phyloP scores from a whole-genome alignment of 176 grass and related monocot species.

The Carex kokanica region DNA sequence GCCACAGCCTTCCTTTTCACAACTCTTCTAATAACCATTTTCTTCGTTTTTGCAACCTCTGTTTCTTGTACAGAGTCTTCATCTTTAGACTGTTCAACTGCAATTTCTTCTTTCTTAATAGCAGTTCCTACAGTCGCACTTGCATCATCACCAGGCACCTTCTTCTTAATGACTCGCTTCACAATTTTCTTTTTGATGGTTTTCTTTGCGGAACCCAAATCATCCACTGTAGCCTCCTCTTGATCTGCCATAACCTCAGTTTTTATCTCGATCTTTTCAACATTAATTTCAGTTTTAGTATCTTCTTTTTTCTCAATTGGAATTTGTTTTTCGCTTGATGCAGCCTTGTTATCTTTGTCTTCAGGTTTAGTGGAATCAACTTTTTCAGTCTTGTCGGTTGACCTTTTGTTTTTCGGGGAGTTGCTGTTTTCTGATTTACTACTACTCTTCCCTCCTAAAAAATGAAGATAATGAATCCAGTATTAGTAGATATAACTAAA shows the following conservation, averaged over 20 bases:
- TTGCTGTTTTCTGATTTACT: constrained; percentile 23
- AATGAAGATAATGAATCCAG: neutral
- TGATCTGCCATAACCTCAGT: constrained; percentile 34
- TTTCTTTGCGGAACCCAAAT: constrained; percentile 45
- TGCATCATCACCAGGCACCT: constrained; percentile 48
- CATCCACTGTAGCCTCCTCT: constrained; percentile 37
- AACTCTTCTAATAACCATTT: constrained; percentile 89
- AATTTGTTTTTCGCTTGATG: neutral
- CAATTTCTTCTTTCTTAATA: constrained; percentile 30
- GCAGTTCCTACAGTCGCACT: constrained; percentile 18
- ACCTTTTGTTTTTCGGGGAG: constrained; percentile 17
- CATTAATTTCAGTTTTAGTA: constrained; percentile 7
- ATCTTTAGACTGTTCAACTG: constrained; percentile 16
- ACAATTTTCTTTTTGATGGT: constrained; percentile 79
- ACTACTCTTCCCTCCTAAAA: constrained; percentile 27
- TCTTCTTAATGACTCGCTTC: constrained; percentile 84
- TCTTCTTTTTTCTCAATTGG: constrained; percentile 14
- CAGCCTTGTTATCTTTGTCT: neutral
- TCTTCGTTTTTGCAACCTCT: constrained; percentile 47
- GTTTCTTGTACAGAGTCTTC: constrained; percentile 35
- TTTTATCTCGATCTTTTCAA: constrained; percentile 18
- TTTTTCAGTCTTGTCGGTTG: constrained; percentile 7
- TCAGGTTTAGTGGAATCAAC: neutral
- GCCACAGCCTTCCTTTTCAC: constrained; percentile 71
- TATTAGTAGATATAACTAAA: constrained; percentile 8